phyloP scores from a whole-genome alignment of 352 stramenopile genomes.

The Chrysophaeum taylorii region DNA sequence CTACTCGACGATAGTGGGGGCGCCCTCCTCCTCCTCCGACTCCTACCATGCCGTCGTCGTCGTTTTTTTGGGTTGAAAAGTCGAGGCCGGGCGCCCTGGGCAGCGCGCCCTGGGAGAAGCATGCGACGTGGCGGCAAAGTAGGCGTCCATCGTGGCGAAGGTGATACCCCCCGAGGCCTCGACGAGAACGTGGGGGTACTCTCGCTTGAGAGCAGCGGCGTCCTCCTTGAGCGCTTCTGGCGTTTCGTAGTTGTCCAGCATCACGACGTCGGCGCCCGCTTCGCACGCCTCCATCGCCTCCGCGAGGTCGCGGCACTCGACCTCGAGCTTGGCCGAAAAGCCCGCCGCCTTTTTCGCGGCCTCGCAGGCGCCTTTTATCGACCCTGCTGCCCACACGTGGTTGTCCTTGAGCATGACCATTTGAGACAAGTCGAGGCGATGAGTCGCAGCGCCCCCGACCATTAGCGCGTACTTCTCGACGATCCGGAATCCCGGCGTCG shows the following conservation, averaged over 20 bases:
- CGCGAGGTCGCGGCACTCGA: constrained; percentile 85
- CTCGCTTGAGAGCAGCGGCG: constrained; percentile 74
- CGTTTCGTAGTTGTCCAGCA: constrained; percentile 94
- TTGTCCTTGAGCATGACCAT: constrained; percentile 99
- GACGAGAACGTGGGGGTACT: constrained; percentile 86
- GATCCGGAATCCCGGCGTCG: constrained; percentile 90
- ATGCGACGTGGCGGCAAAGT: too few species aligned
- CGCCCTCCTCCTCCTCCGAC: too few species aligned
- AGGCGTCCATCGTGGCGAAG: constrained; percentile 75
- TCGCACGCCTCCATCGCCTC: constrained; percentile 78
- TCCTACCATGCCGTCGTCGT: too few species aligned
- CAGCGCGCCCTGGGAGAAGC: too few species aligned
- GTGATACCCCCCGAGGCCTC: constrained; percentile 96
- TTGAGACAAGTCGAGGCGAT: constrained; percentile 88
- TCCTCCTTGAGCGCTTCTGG: constrained; percentile 76
- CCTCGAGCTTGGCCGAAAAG: constrained; percentile 98
- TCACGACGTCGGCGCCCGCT: constrained; percentile 83
- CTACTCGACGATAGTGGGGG: too few species aligned
- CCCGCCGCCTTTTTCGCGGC: constrained; percentile 76
- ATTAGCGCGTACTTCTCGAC: constrained; percentile 98
- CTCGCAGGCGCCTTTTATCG: constrained; percentile 82
- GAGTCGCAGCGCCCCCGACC: constrained; percentile 78
- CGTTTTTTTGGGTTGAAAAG: too few species aligned
- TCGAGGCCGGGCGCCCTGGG: too few species aligned
- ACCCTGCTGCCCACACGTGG: constrained; percentile 88